Base-by-base conservation (phyloP, 768 basidiomycete genomes). In the Leucocoprinus sp. region DNA sequence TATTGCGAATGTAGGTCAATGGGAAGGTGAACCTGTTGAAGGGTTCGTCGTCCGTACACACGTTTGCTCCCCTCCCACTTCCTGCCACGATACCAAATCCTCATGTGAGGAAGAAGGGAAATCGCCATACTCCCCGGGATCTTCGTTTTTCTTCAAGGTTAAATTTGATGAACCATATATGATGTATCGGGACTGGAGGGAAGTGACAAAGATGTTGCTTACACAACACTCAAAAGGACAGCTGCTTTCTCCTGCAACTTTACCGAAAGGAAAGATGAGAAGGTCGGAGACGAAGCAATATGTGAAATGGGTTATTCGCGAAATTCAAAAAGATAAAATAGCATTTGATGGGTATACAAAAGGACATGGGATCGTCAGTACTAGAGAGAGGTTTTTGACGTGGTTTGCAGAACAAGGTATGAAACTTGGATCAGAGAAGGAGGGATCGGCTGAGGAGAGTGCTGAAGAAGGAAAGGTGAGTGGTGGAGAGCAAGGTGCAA, bases 91-190 rank as follows among this genome's bases (percentile, higher is more conserved):
- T 60, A 76, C 74, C n/a, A 66, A 63, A 48, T 70, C 37, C 56
- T 55, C 44, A 62, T 58, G 14, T 21, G 37, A 21, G 4, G 21
- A 37, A 12, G 65, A 63, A 17, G 56, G 52, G n/a, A 49, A 57
- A 14, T 72, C 76, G 1, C 93, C 92, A 0, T 96, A 97, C 57
- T 60, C 71, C 0, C 63, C 81, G 0, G 89, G 84, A 23, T 79
- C 85, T 1, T 84, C 90, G 0, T 95, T 97, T 72, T 97, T 99
- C 75, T 98, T 96, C 81, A 99, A 99, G 60, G 75, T 98, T 67
- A 99, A 99, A 61, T 98, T 97, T 62, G 93, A 98, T 62, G 91
- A 98, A 58, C 95, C 95, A 2, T 99, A 99, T 60, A 82, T 97
- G 75, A 93, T 95, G 81, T 98, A 96, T 65, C 84, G 96, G 45